A percentile compares a stretch with the other conserved stretches of the same genome.
phyloP scores from a whole-genome alignment of 1,139 yeast genomes.

The Hanseniaspora gamundiae region DNA sequence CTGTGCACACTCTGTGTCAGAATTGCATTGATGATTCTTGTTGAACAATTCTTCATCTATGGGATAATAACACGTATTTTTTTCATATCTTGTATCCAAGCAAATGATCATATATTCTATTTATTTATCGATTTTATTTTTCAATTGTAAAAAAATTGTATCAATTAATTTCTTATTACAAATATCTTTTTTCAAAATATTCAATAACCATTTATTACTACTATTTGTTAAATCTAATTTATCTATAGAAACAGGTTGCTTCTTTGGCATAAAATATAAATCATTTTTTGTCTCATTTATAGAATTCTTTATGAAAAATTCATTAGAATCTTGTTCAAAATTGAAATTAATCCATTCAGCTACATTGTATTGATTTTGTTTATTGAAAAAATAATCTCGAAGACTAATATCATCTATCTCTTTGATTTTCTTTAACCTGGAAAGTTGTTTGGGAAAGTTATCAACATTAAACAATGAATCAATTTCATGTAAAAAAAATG shows the following conservation, averaged over 20 bases:
- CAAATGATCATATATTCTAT: not conserved
- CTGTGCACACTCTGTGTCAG: not conserved
- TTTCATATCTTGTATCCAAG: not conserved
- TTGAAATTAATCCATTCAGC: constrained; percentile 6
- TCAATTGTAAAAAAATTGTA: not conserved
- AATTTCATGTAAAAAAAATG: not conserved
- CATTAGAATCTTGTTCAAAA: not conserved
- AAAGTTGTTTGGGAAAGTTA: not conserved
- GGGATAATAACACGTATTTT: no score
- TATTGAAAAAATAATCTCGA: constrained; percentile 2
- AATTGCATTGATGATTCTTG: no score
- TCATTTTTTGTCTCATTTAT: no score
- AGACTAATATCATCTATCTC: not conserved
- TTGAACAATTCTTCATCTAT: no score
- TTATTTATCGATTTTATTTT: not conserved
- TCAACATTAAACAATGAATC: not conserved
- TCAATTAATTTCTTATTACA: not conserved
- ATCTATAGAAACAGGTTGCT: not conserved
- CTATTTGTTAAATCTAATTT: not conserved
- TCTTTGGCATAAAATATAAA: no score
- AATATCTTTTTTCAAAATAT: not conserved
- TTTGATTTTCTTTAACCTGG: not conserved
- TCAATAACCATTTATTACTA: not conserved
- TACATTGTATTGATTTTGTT: constrained; percentile 3
- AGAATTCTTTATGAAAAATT: not conserved